Evolutionary conservation across 208 protist genomes (phyloP), one percentile per base, ranked within the genome.

Genomic region (Leishmania major): DNA sequence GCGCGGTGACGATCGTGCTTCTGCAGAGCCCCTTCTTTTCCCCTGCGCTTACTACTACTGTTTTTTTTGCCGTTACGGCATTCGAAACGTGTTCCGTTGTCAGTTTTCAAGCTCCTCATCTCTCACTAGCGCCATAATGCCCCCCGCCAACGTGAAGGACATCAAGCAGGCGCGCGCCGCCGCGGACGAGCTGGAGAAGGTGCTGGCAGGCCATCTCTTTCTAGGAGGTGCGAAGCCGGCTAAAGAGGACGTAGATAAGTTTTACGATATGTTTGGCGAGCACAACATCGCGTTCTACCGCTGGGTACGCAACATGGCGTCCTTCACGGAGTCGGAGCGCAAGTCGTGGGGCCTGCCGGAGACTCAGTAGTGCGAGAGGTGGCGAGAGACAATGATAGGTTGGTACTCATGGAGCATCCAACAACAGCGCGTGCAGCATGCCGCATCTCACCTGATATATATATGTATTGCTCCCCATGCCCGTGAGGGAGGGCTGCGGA

Each of bases 271-370:
- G 80, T 78, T 88, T 31, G 84, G 84, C 40, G 84, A 84, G 37
- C 73, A 88, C 51, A 84, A 88, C 77, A 49, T 85, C 60, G 84
- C 84, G 1, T 79, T 88, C 64, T 72, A 84, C 37, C 84, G 84
- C 49, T 88, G 84, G 81, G 28, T 88, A 35, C 79, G 80, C n/a
- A 79, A 88, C 75, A 88, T 88, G 72, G 80, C 72, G 11, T 88
- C 84, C 8, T 88, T 84, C 62, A 88, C 84, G 2, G 81, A 83
- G 73, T 75, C 35, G 47, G 80, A 88, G 77, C 79, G 84, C 59
- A 79, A 76, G 59, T 87, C 78, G 10, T 87, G 86, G 83, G 77
- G 77, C 19, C 69, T 8, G 2, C 62, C 81, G 3, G 81, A 83
- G 73, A 85, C 70, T 31, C 69, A 73, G 72, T 79, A 87, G 73